Evolutionary conservation across 2,329 filamentous ascomycete genomes (phyloP).

Genomic region (Ophiostoma sp.): DNA sequence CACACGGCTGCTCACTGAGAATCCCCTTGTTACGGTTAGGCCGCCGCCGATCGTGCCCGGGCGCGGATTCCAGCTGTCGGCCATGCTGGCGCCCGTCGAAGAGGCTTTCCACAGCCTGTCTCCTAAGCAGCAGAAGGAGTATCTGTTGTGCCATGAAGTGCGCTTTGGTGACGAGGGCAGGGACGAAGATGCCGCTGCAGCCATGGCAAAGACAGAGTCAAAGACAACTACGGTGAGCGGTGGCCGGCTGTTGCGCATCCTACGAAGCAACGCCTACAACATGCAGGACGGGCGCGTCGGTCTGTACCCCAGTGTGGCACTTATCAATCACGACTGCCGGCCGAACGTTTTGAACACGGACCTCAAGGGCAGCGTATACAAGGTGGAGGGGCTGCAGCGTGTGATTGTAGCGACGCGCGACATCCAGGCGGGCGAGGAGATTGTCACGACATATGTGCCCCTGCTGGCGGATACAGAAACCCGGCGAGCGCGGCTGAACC

Average conservation of each 20-base stretch:
- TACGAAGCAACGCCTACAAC: slow-evolving; percentile 40
- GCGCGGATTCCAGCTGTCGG: slow-evolving; percentile 31
- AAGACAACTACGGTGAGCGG: background rate
- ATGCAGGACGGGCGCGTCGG: slow-evolving; percentile 25
- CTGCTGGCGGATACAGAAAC: slow-evolving; percentile 31
- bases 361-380: slow-evolving; percentile 10
- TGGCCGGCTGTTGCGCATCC: slow-evolving; percentile 32
- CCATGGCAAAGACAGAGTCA: no score
- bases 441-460: slow-evolving; percentile 37
- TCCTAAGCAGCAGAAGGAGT: slow-evolving; percentile 30
- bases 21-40: slow-evolving; percentile 34
- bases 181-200: slow-evolving; percentile 13
- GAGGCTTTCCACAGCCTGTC: slow-evolving; percentile 23
- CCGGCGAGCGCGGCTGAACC: slow-evolving; percentile 33
- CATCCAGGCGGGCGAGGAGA: slow-evolving; percentile 35
- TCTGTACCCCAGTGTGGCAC: slow-evolving; percentile 40
- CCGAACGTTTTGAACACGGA: slow-evolving; percentile 35
- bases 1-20: slow-evolving; percentile 38
- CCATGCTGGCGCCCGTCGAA: slow-evolving; percentile 34
- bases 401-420: slow-evolving; percentile 34
- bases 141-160: slow-evolving; percentile 32
- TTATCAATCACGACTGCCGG: slow-evolving; percentile 39
- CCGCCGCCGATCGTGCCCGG: slow-evolving; percentile 30
- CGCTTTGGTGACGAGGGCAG: slow-evolving; percentile 27
- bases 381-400: slow-evolving; percentile 7